Conservation (phyloP, 495 filamentous ascomycete species). For the Talaromyces nanjingensis region DNA sequence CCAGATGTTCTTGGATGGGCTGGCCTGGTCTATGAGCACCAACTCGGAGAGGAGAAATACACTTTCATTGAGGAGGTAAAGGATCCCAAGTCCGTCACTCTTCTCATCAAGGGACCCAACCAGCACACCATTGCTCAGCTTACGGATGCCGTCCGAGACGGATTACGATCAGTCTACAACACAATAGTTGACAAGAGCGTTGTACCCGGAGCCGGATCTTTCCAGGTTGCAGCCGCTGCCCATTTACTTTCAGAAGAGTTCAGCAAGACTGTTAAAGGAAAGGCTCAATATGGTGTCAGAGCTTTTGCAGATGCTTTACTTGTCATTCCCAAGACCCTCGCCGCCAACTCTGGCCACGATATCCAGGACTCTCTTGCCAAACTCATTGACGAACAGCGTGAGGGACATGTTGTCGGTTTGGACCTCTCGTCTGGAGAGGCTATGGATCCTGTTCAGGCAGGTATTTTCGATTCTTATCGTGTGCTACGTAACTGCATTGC, state of each 20-base stretch:
- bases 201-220: slow-evolving; percentile 89
- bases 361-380: slow-evolving; percentile 85
- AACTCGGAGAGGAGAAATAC: slow-evolving; percentile 97
- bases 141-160: slow-evolving; percentile 95
- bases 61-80: slow-evolving; percentile 98
- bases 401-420: slow-evolving; percentile 82
- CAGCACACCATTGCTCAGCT: slow-evolving; percentile 93
- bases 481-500: slow-evolving; percentile 90
- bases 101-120: slow-evolving; percentile 97
- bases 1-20: slow-evolving; percentile 94
- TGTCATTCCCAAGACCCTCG: slow-evolving; percentile 93
- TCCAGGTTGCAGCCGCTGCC: slow-evolving; percentile 90
- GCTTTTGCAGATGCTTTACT: slow-evolving; percentile 93
- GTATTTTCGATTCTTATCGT: slow-evolving; percentile 94
- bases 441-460: slow-evolving; percentile 91
- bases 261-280: slow-evolving; percentile 85
- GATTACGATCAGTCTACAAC: slow-evolving; percentile 92
- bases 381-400: slow-evolving; percentile 75
- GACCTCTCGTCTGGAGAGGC: slow-evolving; percentile 79
- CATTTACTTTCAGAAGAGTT: slow-evolving; percentile 80
- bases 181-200: slow-evolving; percentile 96
- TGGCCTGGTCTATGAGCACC: slow-evolving; percentile 92
- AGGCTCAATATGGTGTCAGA: slow-evolving; percentile 89
- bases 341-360: slow-evolving; percentile 92
- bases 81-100: slow-evolving; percentile 96